Evolutionary conservation across 495 filamentous ascomycete genomes (phyloP).

Genomic region (Physcia stellaris): DNA sequence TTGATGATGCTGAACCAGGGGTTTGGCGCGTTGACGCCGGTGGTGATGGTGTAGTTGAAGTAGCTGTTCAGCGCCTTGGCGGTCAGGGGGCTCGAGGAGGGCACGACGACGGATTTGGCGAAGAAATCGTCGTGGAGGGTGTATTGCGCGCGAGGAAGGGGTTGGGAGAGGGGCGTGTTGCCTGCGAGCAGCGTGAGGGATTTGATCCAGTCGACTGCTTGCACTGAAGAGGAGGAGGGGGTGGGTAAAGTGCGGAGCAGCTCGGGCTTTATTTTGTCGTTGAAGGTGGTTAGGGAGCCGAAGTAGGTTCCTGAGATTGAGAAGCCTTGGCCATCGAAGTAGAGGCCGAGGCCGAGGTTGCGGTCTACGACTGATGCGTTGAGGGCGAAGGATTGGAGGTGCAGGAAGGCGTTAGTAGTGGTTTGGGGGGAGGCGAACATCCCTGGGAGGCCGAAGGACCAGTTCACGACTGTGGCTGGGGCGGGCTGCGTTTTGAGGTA

Average conservation of each 20-base stretch:
- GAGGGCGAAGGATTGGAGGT: constrained; percentile 37
- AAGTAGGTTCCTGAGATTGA: constrained; percentile 25
- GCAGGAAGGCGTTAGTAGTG: constrained; percentile 28
- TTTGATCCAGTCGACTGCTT: constrained; percentile 16
- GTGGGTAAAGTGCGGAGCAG: constrained; percentile 21
- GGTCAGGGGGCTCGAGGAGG: constrained; percentile 21
- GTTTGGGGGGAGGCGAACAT: constrained; percentile 26
- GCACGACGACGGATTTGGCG: constrained; percentile 31
- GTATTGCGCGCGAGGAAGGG: constrained; percentile 17
- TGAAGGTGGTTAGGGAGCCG: constrained; percentile 17
- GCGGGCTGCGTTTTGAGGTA: constrained; percentile 45
- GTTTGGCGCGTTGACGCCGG: constrained; percentile 9
- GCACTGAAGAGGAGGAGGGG: constrained; percentile 25
- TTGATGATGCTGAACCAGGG: constrained; percentile 44
- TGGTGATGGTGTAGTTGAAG: constrained; percentile 30
- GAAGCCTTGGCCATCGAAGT: constrained; percentile 28
- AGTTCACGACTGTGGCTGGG: constrained; percentile 37
- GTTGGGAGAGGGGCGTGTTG: constrained; percentile 16
- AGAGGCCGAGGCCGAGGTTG: constrained; percentile 38
- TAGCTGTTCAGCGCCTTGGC: constrained; percentile 22
- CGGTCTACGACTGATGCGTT: constrained; percentile 35
- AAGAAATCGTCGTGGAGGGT: constrained; percentile 34
- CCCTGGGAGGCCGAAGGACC: constrained; percentile 31
- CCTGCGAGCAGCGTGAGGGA: constrained; percentile 18
- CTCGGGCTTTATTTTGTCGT: constrained; percentile 29